Conservation (phyloP, 176 grass and related monocot species). For the Alopecurus myosuroides region DNA sequence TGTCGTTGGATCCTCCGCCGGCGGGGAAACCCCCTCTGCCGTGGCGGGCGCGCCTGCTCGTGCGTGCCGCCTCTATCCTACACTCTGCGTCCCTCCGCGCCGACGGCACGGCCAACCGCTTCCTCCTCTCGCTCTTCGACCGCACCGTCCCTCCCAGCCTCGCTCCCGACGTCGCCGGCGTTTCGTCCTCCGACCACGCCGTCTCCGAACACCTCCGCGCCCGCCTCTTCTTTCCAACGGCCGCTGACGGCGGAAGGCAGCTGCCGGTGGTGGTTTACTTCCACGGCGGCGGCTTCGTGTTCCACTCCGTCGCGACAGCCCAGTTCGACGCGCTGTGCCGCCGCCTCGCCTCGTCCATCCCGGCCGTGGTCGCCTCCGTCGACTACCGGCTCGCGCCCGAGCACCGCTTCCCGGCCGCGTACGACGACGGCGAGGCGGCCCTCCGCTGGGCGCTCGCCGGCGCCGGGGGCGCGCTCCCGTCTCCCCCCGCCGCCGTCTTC, state of each 20-base stretch:
- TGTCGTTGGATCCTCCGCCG: background rate
- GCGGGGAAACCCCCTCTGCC: slow-evolving; percentile 3
- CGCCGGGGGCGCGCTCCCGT: slow-evolving; percentile 7
- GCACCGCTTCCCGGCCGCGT: slow-evolving; percentile 23
- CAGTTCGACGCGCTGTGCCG: slow-evolving; percentile 39
- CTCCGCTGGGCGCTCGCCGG: slow-evolving; percentile 34
- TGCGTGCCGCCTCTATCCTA: background rate
- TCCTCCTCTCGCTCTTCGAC: slow-evolving; percentile 46
- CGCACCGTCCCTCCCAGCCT: background rate
- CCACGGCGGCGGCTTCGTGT: slow-evolving; percentile 50
- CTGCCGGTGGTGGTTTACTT: slow-evolving; percentile 46
- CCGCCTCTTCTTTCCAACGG: slow-evolving; percentile 16
- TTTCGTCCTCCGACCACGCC: slow-evolving; percentile 45
- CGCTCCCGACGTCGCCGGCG: slow-evolving; percentile 11
- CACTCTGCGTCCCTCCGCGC: slow-evolving; percentile 25
- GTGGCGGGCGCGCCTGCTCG: slow-evolving; percentile 29
- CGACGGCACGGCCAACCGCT: slow-evolving; percentile 52
- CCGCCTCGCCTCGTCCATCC: slow-evolving; percentile 22
- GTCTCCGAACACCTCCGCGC: slow-evolving; percentile 14
- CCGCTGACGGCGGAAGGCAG: background rate
- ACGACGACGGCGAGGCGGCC: slow-evolving; percentile 46
- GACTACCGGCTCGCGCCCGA: slow-evolving; percentile 50
- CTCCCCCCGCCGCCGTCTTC: slow-evolving; percentile 26
- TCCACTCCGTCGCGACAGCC: slow-evolving; percentile 20
- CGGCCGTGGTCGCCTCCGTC: slow-evolving; percentile 27